These are phyloP conservation scores for Nicotiana otophora DNA, from an alignment of 257 asterid species.

Conservation along the genomic window DNA sequence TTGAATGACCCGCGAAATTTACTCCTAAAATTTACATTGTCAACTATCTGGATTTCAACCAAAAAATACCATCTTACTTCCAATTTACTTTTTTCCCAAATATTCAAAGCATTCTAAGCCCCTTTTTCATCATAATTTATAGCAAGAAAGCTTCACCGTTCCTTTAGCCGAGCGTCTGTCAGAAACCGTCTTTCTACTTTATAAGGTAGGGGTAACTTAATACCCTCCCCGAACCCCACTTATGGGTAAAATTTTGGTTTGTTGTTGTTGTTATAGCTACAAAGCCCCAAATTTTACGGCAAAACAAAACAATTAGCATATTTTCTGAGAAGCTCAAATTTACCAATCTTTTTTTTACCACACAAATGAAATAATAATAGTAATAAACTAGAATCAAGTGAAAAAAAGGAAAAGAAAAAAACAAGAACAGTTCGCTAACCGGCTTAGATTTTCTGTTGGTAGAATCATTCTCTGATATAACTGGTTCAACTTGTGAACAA, in stretches of 20 bases:
- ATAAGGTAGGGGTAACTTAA: too few relatives aligned
- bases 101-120: too few relatives aligned
- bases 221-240: too few relatives aligned
- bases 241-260: too few relatives aligned
- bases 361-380: not conserved
- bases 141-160: too few relatives aligned
- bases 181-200: too few relatives aligned
- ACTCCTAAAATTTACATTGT: too few relatives aligned
- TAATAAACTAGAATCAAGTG: not conserved
- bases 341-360: not conserved
- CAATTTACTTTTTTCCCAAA: not conserved
- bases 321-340: not conserved
- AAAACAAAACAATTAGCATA: not conserved
- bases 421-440: slow-evolving; percentile 19
- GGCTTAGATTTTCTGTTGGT: slow-evolving; percentile 23
- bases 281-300: not conserved
- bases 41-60: not conserved
- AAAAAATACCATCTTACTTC: not conserved
- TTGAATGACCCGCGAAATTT: too few relatives aligned
- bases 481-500: slow-evolving; percentile 31
- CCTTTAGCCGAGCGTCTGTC: too few relatives aligned
- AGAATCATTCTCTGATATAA: slow-evolving; percentile 27
- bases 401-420: not conserved
- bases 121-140: too few relatives aligned
- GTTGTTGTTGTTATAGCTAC: not conserved